Evolutionary conservation across 225 moss, liverwort and hornwort species (phyloP), one percentile per base, ranked within the genome.

Genomic region (Physcomitrellopsis africana): DNA sequence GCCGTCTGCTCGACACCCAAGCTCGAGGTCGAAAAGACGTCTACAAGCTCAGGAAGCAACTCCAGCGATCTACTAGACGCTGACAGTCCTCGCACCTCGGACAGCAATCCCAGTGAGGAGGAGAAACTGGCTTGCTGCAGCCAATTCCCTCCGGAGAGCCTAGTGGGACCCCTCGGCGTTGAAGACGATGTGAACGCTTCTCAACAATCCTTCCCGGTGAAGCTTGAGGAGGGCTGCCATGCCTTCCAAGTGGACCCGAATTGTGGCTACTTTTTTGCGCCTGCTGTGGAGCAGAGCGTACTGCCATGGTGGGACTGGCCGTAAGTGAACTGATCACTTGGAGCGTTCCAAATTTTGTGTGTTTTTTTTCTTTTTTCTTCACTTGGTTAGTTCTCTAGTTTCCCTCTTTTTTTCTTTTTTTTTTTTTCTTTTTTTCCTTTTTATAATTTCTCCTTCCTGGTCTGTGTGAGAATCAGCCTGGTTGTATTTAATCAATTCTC

Each of bases 11-110:
- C 73, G 1, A 45, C 24, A 37, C 32, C 32, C 32, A 37, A 37
- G 32, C 32, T 37, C 7, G 32, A 37, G 8, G 80, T 87, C n/a
- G 80, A 82, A 5, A 74, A 85, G 18, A 88, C 90, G 0, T 86
- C 87, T 16, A 87, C 87, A 51, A 93, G 92, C 66, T 90, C 89
- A 69, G 85, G 84, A n/a, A 24, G 9, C 32, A 90, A 84, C 80
- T 92, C 92, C 0, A 96, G 96, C 54, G 93, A 93, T 56, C 79
- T 96, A 3, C 79, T 93, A 48, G 92, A 96, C 51, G 90, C 89
- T 10, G 96, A 92, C 10, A 93, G 93, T 74, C 92, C 96, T 0
- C 92, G 87, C 58, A 84, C 93, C 23, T 87, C 83, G 46, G 96
- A 96, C 72, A 93, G 92, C 45, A 74, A 68, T 27, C 71, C 75